A percentile compares a stretch with the other conserved stretches of the same genome.
Conservation (phyloP, 192 early-diverging fungal genomes). For the Allomyces javanicus region DNA sequence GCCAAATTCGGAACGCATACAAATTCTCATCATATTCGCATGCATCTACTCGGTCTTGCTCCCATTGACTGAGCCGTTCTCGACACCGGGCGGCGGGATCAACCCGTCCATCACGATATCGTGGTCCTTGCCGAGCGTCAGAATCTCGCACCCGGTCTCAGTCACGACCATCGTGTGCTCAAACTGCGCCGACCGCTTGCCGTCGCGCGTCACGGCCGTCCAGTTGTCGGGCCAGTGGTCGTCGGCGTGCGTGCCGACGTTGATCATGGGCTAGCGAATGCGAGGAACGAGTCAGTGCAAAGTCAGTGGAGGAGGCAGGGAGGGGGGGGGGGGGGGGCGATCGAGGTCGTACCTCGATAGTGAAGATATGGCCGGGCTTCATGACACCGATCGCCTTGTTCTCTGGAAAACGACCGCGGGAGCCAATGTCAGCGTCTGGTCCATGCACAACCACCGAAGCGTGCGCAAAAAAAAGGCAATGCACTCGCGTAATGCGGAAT, state of each 20-base stretch:
- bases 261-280: conserved; percentile 67
- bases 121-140: conserved; percentile 9
- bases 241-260: conserved; percentile 37
- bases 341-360: conserved; percentile 42
- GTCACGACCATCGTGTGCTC: conserved; percentile 90
- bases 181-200: conserved; percentile 91
- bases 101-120: neutral
- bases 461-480: conserved; percentile 2
- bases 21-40: no score
- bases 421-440: no score
- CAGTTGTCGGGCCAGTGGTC: conserved; percentile 42
- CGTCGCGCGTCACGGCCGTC: conserved; percentile 80
- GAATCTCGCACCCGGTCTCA: conserved; percentile 72
- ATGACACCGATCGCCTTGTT: conserved; percentile 92
- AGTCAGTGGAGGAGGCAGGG: no score
- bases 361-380: conserved; percentile 89
- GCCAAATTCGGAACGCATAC: no score
- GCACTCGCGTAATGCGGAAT: conserved; percentile 79
- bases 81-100: neutral
- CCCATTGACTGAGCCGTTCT: no score
- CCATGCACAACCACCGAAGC: no score
- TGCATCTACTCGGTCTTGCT: no score
- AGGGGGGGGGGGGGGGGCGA: no score
- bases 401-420: conserved; percentile 5
- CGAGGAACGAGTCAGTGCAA: no score